Conservation (phyloP, 441 rosid genomes). For the Corymbia calophylla region DNA sequence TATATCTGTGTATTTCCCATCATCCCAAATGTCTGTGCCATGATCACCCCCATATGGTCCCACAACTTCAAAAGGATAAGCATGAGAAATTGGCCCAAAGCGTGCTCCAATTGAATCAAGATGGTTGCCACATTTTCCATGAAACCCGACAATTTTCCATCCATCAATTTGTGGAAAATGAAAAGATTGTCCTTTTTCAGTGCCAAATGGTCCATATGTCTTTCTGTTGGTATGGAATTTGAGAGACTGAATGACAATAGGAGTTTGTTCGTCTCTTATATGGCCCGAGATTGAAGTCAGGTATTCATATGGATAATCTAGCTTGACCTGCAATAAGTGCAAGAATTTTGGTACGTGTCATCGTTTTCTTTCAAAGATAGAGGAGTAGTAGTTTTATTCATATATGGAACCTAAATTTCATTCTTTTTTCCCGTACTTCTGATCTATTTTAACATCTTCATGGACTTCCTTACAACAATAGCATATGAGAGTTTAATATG, state of each 20-base stretch:
- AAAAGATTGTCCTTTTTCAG: not conserved
- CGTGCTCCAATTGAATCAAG: not conserved
- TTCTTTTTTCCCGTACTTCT: not conserved
- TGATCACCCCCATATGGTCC: not conserved
- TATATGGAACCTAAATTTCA: not conserved
- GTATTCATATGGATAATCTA: not conserved
- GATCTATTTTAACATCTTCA: not conserved
- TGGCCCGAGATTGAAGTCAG: not conserved
- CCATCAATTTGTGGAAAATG: not conserved
- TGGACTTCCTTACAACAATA: not conserved
- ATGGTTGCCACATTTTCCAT: not conserved
- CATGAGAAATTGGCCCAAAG: not conserved
- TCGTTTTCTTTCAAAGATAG: not conserved
- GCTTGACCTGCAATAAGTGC: not conserved
- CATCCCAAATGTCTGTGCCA: not conserved
- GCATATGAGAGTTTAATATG: not conserved
- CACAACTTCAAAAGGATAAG: not conserved
- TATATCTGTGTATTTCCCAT: not conserved
- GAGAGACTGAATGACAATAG: not conserved
- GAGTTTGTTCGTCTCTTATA: not conserved
- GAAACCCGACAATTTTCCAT: not conserved
- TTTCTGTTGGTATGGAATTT: not conserved
- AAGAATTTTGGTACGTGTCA: not conserved
- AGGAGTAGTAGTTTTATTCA: not conserved
- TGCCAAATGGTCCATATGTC: not conserved